Conservation (phyloP, 106 monocot genomes). For the Gastrodia elata region DNA sequence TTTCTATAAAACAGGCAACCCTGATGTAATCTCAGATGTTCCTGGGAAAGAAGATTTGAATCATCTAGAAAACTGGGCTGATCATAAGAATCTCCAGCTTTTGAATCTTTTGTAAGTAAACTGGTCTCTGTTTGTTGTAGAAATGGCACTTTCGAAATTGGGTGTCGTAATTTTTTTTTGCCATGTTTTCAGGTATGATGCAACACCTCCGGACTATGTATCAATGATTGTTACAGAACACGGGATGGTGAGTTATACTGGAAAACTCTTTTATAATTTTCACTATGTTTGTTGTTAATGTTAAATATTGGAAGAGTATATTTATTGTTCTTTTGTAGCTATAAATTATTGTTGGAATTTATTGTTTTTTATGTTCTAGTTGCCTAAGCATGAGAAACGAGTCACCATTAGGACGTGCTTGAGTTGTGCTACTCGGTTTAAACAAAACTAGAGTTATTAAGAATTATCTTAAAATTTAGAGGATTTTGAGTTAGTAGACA, state of each 20-base stretch:
- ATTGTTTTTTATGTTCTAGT: neutral
- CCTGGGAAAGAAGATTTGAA: conserved; percentile 52
- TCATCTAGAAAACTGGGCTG: conserved; percentile 46
- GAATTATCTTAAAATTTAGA: no score
- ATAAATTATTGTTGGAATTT: neutral
- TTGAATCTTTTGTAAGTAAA: conserved; percentile 74
- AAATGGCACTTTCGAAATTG: neutral
- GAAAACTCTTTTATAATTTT: neutral
- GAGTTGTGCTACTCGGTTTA: neutral
- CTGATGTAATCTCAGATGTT: conserved; percentile 61
- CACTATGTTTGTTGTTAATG: neutral
- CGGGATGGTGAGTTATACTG: conserved; percentile 56
- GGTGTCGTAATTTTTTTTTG: neutral
- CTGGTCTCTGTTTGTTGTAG: neutral
- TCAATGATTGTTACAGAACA: conserved; percentile 84
- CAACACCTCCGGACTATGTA: conserved; percentile 77
- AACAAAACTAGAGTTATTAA: no score
- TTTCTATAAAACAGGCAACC: conserved; percentile 46
- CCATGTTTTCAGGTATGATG: conserved; percentile 63
- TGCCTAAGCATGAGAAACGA: neutral
- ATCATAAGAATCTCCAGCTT: conserved; percentile 77
- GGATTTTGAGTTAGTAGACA: no score
- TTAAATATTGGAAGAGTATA: neutral
- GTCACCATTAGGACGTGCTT: neutral
- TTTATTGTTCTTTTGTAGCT: neutral